A percentile compares a stretch with the other conserved stretches of the same genome.
phyloP scores from a whole-genome alignment of 2,329 filamentous ascomycete genomes.

The Blastomyces percursus region DNA sequence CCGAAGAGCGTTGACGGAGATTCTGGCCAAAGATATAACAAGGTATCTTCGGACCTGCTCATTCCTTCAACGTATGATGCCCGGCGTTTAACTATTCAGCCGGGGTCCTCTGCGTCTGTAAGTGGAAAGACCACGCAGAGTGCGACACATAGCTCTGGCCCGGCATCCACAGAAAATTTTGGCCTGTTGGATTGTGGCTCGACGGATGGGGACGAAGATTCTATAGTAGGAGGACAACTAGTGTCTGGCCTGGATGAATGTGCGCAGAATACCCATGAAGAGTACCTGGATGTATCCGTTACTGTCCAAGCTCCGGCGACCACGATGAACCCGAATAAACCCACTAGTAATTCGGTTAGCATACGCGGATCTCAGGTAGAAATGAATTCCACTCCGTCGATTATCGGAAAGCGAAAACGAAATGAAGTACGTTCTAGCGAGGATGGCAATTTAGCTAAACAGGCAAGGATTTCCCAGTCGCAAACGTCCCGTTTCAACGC shows the following conservation, averaged over 20 bases:
- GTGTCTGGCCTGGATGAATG: slow-evolving; percentile 8
- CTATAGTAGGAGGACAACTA: slow-evolving; percentile 7
- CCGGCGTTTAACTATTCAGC: neutral
- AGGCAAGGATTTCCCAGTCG: neutral
- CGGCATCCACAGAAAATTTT: neutral
- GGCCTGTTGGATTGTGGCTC: neutral
- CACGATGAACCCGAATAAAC: neutral
- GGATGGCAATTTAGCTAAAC: neutral
- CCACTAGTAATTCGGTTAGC: neutral
- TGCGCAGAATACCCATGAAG: neutral
- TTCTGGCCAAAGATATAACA: neutral
- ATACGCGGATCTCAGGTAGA: neutral
- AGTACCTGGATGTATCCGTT: neutral
- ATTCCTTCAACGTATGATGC: slow-evolving; percentile 12
- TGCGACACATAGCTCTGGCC: neutral
- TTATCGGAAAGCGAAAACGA: slow-evolving; percentile 1
- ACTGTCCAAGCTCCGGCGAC: neutral
- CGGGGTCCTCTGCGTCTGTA: neutral
- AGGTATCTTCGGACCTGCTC: slow-evolving; percentile 6
- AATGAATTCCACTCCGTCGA: neutral
- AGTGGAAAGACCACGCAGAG: neutral
- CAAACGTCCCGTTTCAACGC: neutral
- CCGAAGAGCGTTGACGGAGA: neutral
- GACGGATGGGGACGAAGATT: slow-evolving; percentile 1
- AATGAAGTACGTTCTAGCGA: neutral